These are phyloP conservation scores for Leccinum glutinopallens DNA, from an alignment of 1,284 basidiomycete genomes.

Conservation along the genomic window DNA sequence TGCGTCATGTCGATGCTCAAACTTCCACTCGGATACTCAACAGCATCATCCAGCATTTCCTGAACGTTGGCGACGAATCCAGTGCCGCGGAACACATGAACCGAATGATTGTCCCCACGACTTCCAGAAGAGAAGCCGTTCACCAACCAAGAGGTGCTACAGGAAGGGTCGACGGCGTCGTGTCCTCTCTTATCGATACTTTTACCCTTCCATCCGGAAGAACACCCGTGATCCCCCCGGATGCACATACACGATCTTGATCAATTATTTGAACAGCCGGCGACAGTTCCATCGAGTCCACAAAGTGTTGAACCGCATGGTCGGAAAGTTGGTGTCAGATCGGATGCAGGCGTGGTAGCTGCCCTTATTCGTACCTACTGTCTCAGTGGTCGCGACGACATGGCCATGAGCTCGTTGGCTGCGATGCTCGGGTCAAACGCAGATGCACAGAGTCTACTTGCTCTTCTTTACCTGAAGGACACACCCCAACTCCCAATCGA, in stretches of 20 bases:
- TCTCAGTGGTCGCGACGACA: conserved; percentile 44
- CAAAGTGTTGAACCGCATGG: conserved; percentile 52
- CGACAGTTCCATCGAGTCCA: conserved; percentile 49
- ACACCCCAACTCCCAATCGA: conserved; percentile 33
- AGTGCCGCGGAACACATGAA: conserved; percentile 49
- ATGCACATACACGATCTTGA: conserved; percentile 68
- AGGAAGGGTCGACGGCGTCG: conserved; percentile 37
- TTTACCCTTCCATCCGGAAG: conserved; percentile 10
- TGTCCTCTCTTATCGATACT: conserved; percentile 15
- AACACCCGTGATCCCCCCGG: conserved; percentile 39
- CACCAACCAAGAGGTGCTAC: conserved; percentile 37
- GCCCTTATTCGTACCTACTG: conserved; percentile 61
- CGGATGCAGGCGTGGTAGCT: conserved; percentile 49
- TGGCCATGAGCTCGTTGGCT: conserved; percentile 53
- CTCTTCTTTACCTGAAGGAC: conserved; percentile 27
- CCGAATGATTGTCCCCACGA: conserved; percentile 51
- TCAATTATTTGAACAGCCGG: conserved; percentile 55
- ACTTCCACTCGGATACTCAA: conserved; percentile 59
- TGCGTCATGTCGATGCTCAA: conserved; percentile 43
- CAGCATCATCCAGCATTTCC: conserved; percentile 57
- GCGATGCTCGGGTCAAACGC: conserved; percentile 42
- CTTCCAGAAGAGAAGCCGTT: conserved; percentile 20
- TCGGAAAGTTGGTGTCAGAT: conserved; percentile 39
- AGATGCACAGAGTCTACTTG: conserved; percentile 28
- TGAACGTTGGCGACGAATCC: conserved; percentile 56